Conservation (phyloP, 2,329 filamentous ascomycete species). For the Fusarium tupiense region DNA sequence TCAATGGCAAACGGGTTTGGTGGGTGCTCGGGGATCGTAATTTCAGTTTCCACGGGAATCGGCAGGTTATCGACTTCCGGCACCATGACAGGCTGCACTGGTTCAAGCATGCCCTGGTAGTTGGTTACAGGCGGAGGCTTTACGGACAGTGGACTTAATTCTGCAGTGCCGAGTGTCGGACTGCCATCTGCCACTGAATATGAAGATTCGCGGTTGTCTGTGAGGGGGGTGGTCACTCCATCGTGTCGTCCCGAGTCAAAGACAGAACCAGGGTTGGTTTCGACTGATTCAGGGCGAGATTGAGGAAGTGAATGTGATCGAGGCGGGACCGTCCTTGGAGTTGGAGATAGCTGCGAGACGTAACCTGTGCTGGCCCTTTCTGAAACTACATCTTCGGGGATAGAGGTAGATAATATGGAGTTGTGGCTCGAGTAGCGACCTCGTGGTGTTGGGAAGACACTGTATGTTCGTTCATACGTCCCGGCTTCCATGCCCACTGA, state of each 20-base stretch:
- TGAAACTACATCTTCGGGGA: conserved; percentile 41
- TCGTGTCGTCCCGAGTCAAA: conserved; percentile 37
- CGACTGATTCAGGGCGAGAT: conserved; percentile 41
- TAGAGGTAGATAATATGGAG: conserved; percentile 40
- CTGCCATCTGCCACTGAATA: conserved; percentile 37
- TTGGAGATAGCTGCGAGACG: conserved; percentile 28
- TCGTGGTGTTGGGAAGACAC: conserved; percentile 37
- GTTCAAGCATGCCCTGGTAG: conserved; percentile 26
- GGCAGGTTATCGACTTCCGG: conserved; percentile 40
- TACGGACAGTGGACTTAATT: conserved; percentile 33
- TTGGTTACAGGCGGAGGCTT: conserved; percentile 23
- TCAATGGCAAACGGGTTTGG: conserved; percentile 44
- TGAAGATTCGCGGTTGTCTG: conserved; percentile 34
- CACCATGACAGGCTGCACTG: background rate
- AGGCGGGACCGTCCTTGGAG: conserved; percentile 27
- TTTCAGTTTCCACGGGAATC: conserved; percentile 40
- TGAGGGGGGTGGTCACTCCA: conserved; percentile 32
- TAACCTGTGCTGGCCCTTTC: conserved; percentile 28
- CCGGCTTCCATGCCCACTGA: conserved; percentile 31
- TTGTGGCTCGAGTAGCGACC: conserved; percentile 36
- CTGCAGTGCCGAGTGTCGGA: conserved; percentile 38
- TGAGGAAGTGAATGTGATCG: conserved; percentile 26
- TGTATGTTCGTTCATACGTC: conserved; percentile 39
- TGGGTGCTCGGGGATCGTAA: conserved; percentile 8
- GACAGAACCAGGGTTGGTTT: conserved; percentile 40